phyloP scores from a whole-genome alignment of 2,329 filamentous ascomycete species.

The Microsporum audouinii region DNA sequence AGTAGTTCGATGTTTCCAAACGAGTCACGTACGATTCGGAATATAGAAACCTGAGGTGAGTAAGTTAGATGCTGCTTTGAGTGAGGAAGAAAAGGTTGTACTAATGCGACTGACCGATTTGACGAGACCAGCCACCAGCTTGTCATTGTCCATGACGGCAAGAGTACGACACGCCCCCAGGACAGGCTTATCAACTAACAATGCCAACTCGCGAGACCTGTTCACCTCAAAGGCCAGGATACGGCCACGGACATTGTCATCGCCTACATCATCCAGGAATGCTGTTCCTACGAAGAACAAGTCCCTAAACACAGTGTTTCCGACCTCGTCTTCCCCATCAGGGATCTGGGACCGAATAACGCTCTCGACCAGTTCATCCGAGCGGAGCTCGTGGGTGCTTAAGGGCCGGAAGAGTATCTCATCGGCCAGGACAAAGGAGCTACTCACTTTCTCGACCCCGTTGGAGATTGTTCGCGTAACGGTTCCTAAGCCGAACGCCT shows the following conservation, averaged over 20 bases:
- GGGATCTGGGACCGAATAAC: constrained; percentile 66
- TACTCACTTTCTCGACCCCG: constrained; percentile 64
- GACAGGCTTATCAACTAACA: constrained; percentile 57
- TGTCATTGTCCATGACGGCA: constrained; percentile 54
- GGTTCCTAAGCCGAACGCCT: constrained; percentile 76
- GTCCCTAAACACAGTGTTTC: constrained; percentile 46
- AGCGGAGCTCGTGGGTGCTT: constrained; percentile 54
- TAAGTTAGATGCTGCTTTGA: neutral
- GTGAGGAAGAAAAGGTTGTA: neutral
- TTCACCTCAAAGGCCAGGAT: constrained; percentile 73
- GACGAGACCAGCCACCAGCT: constrained; percentile 74
- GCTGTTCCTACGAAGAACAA: constrained; percentile 87
- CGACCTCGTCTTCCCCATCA: constrained; percentile 45
- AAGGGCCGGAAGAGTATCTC: constrained; percentile 76
- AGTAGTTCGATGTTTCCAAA: constrained; percentile 42
- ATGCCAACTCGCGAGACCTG: constrained; percentile 58
- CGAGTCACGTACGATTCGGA: constrained; percentile 35
- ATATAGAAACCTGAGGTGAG: constrained; percentile 44
- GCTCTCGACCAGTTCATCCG: constrained; percentile 70
- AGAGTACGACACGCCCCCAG: constrained; percentile 74
- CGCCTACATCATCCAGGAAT: constrained; percentile 50
- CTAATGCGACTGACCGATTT: constrained; percentile 55
- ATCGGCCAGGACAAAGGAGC: constrained; percentile 79
- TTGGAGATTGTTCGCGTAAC: constrained; percentile 61
- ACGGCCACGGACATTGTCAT: constrained; percentile 54